These are phyloP conservation scores for Luffa aegyptiaca DNA, from an alignment of 306 rosid species.

Conservation along the genomic window DNA sequence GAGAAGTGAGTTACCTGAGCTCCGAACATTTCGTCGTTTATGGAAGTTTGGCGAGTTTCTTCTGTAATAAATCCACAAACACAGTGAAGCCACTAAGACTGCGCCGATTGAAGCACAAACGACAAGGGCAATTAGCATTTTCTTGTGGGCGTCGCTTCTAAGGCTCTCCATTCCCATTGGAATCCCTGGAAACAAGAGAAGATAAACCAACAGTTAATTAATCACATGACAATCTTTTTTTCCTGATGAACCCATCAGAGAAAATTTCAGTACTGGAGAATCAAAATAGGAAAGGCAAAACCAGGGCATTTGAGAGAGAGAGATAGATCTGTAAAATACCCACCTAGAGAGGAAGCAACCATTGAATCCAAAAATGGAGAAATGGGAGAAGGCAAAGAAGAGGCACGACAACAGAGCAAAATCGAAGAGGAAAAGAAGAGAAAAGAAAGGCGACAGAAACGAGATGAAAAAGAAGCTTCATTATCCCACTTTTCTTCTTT, in stretches of 20 bases:
- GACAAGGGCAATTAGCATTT: slow-evolving; percentile 34
- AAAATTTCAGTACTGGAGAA: slow-evolving; percentile 9
- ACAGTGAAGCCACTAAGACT: slow-evolving; percentile 27
- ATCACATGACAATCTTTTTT: no score
- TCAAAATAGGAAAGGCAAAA: no score
- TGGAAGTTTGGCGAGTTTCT: slow-evolving; percentile 27
- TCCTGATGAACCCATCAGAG: no score
- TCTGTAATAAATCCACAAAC: slow-evolving; percentile 47
- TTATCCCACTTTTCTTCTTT: not conserved
- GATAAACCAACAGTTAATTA: not conserved
- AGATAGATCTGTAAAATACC: slow-evolving; percentile 2
- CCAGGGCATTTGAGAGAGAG: not conserved
- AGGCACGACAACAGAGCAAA: slow-evolving; percentile 30
- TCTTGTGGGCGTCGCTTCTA: slow-evolving; percentile 41
- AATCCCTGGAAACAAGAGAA: slow-evolving; percentile 26
- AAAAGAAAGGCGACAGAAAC: not conserved
- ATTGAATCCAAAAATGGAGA: slow-evolving; percentile 30
- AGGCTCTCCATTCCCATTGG: slow-evolving; percentile 27
- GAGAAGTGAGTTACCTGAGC: slow-evolving; percentile 24
- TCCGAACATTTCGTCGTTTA: slow-evolving; percentile 26
- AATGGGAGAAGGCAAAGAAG: slow-evolving; percentile 19
- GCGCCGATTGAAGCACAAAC: slow-evolving; percentile 36
- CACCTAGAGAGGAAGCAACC: slow-evolving; percentile 60
- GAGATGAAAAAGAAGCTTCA: not conserved
- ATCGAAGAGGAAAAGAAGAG: not conserved